These are phyloP conservation scores for Cornus suecica DNA, from an alignment of 148 eudicot species.

Conservation along the genomic window DNA sequence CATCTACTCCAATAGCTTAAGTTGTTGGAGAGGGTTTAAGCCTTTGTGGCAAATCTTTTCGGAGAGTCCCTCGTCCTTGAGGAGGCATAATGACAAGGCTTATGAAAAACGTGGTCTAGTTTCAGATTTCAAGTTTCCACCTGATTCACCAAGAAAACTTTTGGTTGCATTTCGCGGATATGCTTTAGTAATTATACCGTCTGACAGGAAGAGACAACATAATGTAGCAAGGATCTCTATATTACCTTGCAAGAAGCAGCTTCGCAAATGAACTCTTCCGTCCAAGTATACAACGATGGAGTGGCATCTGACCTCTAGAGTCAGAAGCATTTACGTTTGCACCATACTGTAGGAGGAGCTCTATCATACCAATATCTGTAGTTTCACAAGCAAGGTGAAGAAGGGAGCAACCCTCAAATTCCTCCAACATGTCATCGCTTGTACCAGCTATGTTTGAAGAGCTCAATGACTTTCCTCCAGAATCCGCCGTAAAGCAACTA, in stretches of 20 bases:
- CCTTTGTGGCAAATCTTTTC: too few relatives aligned
- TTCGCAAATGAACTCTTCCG: conserved; percentile 63
- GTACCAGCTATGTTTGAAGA: conserved; percentile 44
- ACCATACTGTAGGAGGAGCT: conserved; percentile 93
- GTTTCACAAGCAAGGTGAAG: conserved; percentile 94
- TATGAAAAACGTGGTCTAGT: too few relatives aligned
- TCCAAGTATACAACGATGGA: conserved; percentile 76
- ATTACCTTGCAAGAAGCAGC: conserved; percentile 79
- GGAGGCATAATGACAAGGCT: too few relatives aligned
- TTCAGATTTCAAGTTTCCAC: too few relatives aligned
- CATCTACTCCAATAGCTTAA: too few relatives aligned
- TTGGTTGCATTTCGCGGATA: too few relatives aligned
- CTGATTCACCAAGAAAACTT: too few relatives aligned
- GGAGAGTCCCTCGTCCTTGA: too few relatives aligned
- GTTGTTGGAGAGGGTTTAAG: too few relatives aligned
- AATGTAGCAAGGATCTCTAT: background rate
- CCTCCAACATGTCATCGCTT: conserved; percentile 48
- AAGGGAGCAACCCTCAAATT: conserved; percentile 76
- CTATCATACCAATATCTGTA: conserved; percentile 94
- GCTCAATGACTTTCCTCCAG: conserved; percentile 35
- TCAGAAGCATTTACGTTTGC: conserved; percentile 75
- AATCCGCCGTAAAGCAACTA: conserved; percentile 36
- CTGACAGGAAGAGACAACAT: background rate
- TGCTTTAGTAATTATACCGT: too few relatives aligned
- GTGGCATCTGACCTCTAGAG: conserved; percentile 70